Evolutionary conservation across 371 early-diverging fungal species (phyloP), one percentile per base, ranked within the genome.

Genomic region (Lichtheimia corymbifera): DNA sequence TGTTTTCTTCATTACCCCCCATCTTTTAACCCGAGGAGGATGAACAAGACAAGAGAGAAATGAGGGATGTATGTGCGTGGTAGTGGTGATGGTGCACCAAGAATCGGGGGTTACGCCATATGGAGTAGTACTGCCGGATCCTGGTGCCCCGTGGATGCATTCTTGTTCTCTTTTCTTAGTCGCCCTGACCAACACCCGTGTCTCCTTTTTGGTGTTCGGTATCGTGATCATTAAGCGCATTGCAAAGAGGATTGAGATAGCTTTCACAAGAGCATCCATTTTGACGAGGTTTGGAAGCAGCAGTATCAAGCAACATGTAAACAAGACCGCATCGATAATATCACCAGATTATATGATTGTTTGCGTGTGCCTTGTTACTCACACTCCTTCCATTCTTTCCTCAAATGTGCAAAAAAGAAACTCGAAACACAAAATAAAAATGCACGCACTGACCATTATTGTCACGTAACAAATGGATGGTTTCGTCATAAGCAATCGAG

Each of bases 361-460:
- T 35, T 35, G 11, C 35, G 35, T 12, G 15, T 27, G 22, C 27
- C 12, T 53, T 53, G 25, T 15, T n/a, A n/a, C 25, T 51, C 30
- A 4, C 12, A 9, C 17, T 35, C 17, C 53, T 22, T 25, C 13
- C 5, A 15, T n/a, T 40, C 35, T n/a, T 54, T 35, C n/a, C 35
- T 35, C 35, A 35, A 35, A 51, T 22, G 14, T 20, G n/a, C 17
- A 17, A 25, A 51, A 24, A 14, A 51, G 22, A 17, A 51, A 28
- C 20, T 20, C 28, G 17, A 40, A 28, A 54, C 28, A 54, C 27
- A 55, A 40, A 55, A 55, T 43, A 55, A 55, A 55, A 43, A 40
- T 15, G 55, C 55, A 55, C 55, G 55, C 55, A 55, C 55, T 55
- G 55, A 55, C 55, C 44, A 42, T 55, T 35, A 35, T 35, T 35